Conservation (phyloP, 805 yeast species). For the Torulaspora quercuum region DNA sequence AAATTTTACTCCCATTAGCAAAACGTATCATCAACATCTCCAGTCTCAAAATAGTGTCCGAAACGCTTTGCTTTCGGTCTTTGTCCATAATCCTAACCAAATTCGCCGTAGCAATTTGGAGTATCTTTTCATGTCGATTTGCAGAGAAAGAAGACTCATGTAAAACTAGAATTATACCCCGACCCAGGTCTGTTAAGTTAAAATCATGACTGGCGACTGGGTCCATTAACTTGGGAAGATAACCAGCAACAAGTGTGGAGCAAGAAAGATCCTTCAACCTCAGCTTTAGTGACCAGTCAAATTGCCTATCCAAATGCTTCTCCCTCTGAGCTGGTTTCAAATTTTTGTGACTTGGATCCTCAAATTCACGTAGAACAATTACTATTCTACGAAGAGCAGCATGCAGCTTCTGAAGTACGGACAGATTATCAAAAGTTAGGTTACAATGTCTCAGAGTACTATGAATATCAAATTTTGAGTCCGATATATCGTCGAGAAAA, state of each 20-base stretch:
- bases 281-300: conserved; percentile 24
- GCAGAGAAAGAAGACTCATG: conserved; percentile 23
- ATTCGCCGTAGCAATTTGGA: conserved; percentile 20
- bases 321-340: neutral
- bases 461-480: conserved; percentile 16
- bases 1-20: neutral
- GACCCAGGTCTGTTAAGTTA: conserved; percentile 24
- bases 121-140: conserved; percentile 8
- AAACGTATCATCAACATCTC: conserved; percentile 15
- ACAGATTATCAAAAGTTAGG: conserved; percentile 24
- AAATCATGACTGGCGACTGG: conserved; percentile 18
- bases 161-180: conserved; percentile 26
- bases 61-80: conserved; percentile 6
- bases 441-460: conserved; percentile 31
- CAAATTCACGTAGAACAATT: conserved; percentile 1
- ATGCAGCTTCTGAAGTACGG: conserved; percentile 21
- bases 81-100: conserved; percentile 28
- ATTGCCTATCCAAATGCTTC: neutral
- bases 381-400: conserved; percentile 7
- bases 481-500: conserved; percentile 21
- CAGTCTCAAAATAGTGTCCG: conserved; percentile 21
- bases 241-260: conserved; percentile 25
- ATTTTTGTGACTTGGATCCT: neutral
- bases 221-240: conserved; percentile 26
- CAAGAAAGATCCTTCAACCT: conserved; percentile 29